phyloP scores from a whole-genome alignment of 805 yeast genomes.

The Yamadazyma akitaensis region DNA sequence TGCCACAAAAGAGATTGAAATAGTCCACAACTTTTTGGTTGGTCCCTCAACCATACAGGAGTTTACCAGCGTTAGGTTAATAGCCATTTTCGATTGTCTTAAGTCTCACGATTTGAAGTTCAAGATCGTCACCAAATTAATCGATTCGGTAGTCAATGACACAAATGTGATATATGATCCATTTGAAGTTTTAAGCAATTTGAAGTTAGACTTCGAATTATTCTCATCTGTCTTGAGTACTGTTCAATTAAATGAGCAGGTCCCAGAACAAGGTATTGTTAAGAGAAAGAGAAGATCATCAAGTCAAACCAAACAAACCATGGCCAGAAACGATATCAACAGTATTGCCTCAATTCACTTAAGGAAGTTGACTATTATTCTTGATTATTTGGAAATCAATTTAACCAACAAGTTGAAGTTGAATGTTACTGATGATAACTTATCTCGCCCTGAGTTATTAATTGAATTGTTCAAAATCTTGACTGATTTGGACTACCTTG shows the following conservation, averaged over 20 bases:
- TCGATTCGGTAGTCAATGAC: conserved; percentile 43
- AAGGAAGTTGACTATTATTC: conserved; percentile 68
- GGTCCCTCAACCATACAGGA: conserved; percentile 39
- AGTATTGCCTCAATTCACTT: conserved; percentile 75
- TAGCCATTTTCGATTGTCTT: conserved; percentile 54
- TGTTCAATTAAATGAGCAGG: conserved; percentile 51
- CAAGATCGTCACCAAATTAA: conserved; percentile 45
- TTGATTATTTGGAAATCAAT: conserved; percentile 70
- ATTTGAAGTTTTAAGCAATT: conserved; percentile 48
- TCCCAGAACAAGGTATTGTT: conserved; percentile 51
- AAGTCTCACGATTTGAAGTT: conserved; percentile 53
- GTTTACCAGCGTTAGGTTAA: conserved; percentile 48
- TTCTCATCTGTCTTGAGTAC: conserved; percentile 58
- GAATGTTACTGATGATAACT: conserved; percentile 7
- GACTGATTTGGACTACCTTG: conserved; percentile 78
- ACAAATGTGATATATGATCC: conserved; percentile 29
- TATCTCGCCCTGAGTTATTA: conserved; percentile 45
- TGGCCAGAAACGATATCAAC: conserved; percentile 66
- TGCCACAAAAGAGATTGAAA: conserved; percentile 49
- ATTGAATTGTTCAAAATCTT: conserved; percentile 56
- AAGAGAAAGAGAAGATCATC: conserved; percentile 83
- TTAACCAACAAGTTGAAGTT: conserved; percentile 29
- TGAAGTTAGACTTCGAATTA: conserved; percentile 52
- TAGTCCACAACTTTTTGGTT: conserved; percentile 50
- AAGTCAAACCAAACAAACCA: conserved; percentile 70